phyloP scores from a whole-genome alignment of 441 rosid genomes.

The Pelargonium exstipulatum region DNA sequence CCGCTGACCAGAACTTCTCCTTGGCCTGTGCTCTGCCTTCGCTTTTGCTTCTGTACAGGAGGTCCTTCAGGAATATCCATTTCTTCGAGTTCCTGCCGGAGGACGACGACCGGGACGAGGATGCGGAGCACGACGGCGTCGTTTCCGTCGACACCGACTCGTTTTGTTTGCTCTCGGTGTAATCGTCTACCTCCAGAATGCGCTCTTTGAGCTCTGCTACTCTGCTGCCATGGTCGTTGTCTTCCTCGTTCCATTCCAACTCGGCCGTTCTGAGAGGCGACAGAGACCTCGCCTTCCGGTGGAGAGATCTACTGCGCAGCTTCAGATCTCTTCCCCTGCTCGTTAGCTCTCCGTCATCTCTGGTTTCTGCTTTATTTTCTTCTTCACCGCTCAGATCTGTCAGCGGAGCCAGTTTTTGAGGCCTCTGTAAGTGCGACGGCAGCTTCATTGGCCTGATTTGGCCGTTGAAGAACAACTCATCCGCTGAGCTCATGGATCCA shows the following conservation, averaged over 20 bases:
- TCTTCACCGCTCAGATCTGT: constrained; percentile 27
- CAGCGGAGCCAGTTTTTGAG: constrained; percentile 31
- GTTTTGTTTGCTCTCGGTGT: too few relatives aligned
- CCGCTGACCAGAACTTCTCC: constrained; percentile 32
- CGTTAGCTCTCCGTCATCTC: neutral
- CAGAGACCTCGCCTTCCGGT: constrained; percentile 34
- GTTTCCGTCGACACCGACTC: neutral
- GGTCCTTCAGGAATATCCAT: constrained; percentile 35
- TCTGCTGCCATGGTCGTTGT: too few relatives aligned
- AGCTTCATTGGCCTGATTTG: constrained; percentile 45
- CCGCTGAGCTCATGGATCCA: constrained; percentile 37
- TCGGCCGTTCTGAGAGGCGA: constrained; percentile 28
- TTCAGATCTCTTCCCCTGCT: constrained; percentile 34
- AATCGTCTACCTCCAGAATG: too few relatives aligned
- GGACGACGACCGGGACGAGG: constrained; percentile 33
- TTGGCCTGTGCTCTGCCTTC: constrained; percentile 33
- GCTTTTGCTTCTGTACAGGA: constrained; percentile 34
- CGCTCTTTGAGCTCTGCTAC: too few relatives aligned
- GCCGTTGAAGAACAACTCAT: constrained; percentile 41
- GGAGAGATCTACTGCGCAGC: constrained; percentile 30
- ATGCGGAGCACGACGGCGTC: constrained; percentile 5
- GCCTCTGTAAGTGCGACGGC: constrained; percentile 35
- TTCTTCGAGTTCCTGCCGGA: constrained; percentile 36
- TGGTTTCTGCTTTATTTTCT: neutral
- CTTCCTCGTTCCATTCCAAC: neutral